These are phyloP conservation scores for Xanthoconium stramineum DNA, from an alignment of 768 basidiomycete species.

Conservation along the genomic window DNA sequence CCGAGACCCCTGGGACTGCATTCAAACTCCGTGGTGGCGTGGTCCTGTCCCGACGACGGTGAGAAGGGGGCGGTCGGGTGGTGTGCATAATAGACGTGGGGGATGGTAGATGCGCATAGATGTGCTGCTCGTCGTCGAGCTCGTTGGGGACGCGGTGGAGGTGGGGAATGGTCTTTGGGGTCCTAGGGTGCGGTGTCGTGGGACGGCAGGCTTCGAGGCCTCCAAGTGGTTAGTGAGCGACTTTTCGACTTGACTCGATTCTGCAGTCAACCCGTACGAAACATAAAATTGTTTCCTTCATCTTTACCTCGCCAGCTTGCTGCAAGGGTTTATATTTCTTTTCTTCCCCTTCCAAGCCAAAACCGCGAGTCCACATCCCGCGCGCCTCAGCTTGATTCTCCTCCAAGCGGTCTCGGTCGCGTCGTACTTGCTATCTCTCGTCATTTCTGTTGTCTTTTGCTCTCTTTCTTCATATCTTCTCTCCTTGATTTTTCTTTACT, in stretches of 20 bases:
- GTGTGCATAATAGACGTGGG: neutral
- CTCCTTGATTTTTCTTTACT: slow-evolving; percentile 30
- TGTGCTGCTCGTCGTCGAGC: neutral
- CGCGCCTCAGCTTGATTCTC: slow-evolving; percentile 15
- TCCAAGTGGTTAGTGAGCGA: slow-evolving; percentile 25
- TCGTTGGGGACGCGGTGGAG: neutral
- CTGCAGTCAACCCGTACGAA: slow-evolving; percentile 27
- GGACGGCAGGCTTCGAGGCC: slow-evolving; percentile 22
- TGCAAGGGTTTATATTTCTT: slow-evolving; percentile 20
- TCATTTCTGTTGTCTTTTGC: slow-evolving; percentile 34
- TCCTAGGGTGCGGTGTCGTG: slow-evolving; percentile 25
- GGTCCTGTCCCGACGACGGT: neutral
- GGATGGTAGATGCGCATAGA: neutral
- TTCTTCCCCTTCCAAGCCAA: slow-evolving; percentile 18
- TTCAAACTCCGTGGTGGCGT: slow-evolving; percentile 30
- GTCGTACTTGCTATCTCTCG: slow-evolving; percentile 35
- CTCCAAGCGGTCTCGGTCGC: slow-evolving; percentile 28
- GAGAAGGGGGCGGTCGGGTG: neutral
- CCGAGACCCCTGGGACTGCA: slow-evolving; percentile 27
- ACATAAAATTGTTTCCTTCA: slow-evolving; percentile 28
- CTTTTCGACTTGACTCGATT: slow-evolving; percentile 26
- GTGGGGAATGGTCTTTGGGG: slow-evolving; percentile 18
- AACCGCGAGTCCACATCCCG: slow-evolving; percentile 19
- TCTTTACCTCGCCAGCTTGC: slow-evolving; percentile 26
- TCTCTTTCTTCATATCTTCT: slow-evolving; percentile 22